phyloP scores from a whole-genome alignment of 768 basidiomycete species.

The Tulasnella calospora region DNA sequence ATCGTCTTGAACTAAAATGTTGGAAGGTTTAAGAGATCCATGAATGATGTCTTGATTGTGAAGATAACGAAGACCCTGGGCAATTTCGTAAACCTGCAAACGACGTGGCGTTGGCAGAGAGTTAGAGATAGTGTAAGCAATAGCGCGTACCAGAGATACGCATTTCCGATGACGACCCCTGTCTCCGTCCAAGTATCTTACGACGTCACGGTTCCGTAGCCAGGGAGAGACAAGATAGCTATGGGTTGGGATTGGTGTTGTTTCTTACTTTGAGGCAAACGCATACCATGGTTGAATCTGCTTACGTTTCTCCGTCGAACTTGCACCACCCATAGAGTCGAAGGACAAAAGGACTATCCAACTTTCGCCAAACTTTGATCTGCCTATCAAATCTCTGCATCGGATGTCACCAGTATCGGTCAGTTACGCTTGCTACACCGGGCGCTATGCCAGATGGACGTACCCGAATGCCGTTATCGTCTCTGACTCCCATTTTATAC shows the following conservation, averaged over 20 bases:
- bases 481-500: background rate
- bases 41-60: slow-evolving; percentile 22
- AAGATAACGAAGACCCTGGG: slow-evolving; percentile 6
- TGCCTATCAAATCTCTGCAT: slow-evolving; percentile 11
- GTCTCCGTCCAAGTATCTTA: background rate
- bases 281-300: background rate
- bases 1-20: background rate
- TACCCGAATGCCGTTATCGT: background rate
- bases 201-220: slow-evolving; percentile 9
- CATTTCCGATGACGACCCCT: background rate
- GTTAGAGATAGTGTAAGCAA: no score
- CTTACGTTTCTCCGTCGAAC: background rate
- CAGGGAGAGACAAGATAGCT: slow-evolving; percentile 7
- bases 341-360: slow-evolving; percentile 6
- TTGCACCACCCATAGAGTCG: slow-evolving; percentile 8
- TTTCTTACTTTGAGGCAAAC: background rate
- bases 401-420: background rate
- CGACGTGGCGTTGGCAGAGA: background rate
- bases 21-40: slow-evolving; percentile 15
- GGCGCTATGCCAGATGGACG: no score
- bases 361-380: slow-evolving; percentile 11
- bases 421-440: background rate
- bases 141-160: background rate
- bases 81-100: background rate
- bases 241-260: no score